Base-by-base conservation (phyloP, 2,329 filamentous ascomycete species). In the Penicillium sclerotigenum region DNA sequence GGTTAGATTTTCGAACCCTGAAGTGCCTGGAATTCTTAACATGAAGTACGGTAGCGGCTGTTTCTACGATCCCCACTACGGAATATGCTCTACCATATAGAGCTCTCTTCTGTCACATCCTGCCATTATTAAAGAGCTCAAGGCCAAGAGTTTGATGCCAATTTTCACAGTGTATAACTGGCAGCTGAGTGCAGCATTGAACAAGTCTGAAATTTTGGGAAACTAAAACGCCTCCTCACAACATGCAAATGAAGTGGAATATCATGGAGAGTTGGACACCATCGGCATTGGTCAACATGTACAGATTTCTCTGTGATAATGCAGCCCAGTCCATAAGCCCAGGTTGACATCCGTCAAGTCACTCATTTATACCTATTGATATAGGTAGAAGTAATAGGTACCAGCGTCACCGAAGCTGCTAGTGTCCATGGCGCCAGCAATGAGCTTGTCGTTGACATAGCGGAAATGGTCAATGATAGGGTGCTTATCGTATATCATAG, bases 381-480 rank as follows among this genome's bases (percentile, higher is more conserved):
- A 37, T 2, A 62, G 47, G 29, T 67, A 69, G 26, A 69, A 69
- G 53, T 67, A 68, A 18, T 66, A 69, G 0, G 56, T 64, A 5
- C 65, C 65, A 14, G 38, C 59, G 36, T 71, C 68, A 8, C 36
- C 38, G 9, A 50, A 49, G 1, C 7, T 7, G 18, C 36, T 49
- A 24, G 33, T 54, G 16, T 54, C 51, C 67, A 71, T 68, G 3
- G 65, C 64, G 2, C 67, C 70, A 3, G 65, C 38, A 0, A 72
- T 58, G 18, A 64, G 59, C 11, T 65, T 56, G 2, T 69, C 65
- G 6, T 62, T 55, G 11, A 72, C 67, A 22, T 59, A 59, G 0
- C 68, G 65, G 54, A 72, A 72, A 11, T 60, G 56, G n/a, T 71
- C 68, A 20, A 71, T 68, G 48, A 71, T 69, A 4, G 69, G 68